These are phyloP conservation scores for Sphagnum contortum DNA, from an alignment of 225 moss, liverwort and hornwort genomes.

Conservation along the genomic window DNA sequence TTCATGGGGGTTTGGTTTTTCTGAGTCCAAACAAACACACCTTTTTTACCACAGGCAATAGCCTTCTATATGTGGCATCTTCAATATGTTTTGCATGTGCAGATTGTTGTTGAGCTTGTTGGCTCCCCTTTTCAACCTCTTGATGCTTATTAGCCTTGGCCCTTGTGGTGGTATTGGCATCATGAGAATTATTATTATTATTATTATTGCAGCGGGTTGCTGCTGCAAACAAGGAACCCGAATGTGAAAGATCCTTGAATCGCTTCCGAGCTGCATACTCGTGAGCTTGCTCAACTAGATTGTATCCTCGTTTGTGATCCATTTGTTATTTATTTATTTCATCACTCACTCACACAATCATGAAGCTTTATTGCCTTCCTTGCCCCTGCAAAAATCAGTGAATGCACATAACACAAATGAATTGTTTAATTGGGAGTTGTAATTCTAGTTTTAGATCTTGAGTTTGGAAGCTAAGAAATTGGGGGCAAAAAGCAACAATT, in stretches of 20 bases:
- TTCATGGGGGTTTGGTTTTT: too few relatives aligned
- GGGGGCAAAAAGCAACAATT: too few relatives aligned
- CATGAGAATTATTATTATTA: neutral
- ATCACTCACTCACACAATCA: too few relatives aligned
- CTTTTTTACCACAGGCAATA: constrained; percentile 36
- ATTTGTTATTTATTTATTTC: constrained; percentile 4
- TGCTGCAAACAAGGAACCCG: constrained; percentile 2
- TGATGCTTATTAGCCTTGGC: neutral
- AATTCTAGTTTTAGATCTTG: too few relatives aligned
- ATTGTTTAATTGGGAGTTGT: too few relatives aligned
- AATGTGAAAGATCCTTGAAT: constrained; percentile 47
- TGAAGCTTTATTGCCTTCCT: too few relatives aligned
- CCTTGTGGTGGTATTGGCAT: neutral
- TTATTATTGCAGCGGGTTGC: constrained; percentile 15
- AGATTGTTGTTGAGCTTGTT: constrained; percentile 1
- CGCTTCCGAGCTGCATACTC: constrained; percentile 35
- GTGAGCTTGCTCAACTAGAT: constrained; percentile 9
- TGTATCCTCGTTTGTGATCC: constrained; percentile 53
- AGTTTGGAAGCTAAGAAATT: too few relatives aligned
- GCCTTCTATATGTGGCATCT: constrained; percentile 23
- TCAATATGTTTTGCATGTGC: constrained; percentile 28
- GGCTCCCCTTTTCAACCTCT: neutral
- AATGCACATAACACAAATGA: too few relatives aligned
- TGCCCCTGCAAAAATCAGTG: too few relatives aligned
- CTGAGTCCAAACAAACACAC: constrained; percentile 9